A percentile compares a stretch with the other conserved stretches of the same genome.
These are phyloP conservation scores for Saccharum hybrid DNA, from an alignment of 202 grass and related monocot genomes.

Conservation along the genomic window DNA sequence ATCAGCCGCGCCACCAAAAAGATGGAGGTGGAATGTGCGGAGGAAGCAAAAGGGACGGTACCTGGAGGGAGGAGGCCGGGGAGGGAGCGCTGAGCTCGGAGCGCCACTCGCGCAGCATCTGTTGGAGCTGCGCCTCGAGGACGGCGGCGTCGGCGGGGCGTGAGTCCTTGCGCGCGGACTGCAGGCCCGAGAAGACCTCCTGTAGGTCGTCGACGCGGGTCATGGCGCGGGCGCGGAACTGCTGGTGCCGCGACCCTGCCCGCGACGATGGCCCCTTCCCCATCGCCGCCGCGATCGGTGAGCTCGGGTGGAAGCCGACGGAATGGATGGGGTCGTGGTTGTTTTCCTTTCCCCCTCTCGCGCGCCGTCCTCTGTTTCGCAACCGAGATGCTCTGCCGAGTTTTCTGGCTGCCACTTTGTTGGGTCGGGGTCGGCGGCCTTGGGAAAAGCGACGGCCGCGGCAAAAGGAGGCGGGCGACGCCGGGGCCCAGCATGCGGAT, in stretches of 20 bases:
- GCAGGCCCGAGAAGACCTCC: constrained; percentile 91
- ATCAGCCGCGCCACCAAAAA: constrained; percentile 5
- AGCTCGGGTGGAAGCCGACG: neutral
- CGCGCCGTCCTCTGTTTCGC: neutral
- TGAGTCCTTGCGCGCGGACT: constrained; percentile 87
- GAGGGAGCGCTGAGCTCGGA: constrained; percentile 88
- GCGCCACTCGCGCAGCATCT: constrained; percentile 98
- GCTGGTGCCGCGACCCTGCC: constrained; percentile 65
- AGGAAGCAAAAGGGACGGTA: neutral
- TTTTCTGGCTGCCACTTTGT: constrained; percentile 46
- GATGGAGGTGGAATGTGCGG: neutral
- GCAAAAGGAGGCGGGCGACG: constrained; percentile 33
- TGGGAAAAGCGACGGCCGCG: constrained; percentile 48
- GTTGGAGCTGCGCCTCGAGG: constrained; percentile 91
- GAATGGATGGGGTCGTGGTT: neutral
- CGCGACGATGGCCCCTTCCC: constrained; percentile 72
- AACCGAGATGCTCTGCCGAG: neutral
- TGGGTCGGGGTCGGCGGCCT: constrained; percentile 45
- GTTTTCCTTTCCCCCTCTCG: neutral
- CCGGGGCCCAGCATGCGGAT: constrained; percentile 12
- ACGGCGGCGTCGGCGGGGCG: constrained; percentile 79
- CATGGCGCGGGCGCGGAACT: constrained; percentile 84
- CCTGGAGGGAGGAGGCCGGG: constrained; percentile 80
- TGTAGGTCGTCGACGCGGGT: constrained; percentile 93
- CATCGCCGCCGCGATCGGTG: constrained; percentile 49